These are phyloP conservation scores for Agrocybe pediades DNA, from an alignment of 768 basidiomycete species.

Conservation along the genomic window DNA sequence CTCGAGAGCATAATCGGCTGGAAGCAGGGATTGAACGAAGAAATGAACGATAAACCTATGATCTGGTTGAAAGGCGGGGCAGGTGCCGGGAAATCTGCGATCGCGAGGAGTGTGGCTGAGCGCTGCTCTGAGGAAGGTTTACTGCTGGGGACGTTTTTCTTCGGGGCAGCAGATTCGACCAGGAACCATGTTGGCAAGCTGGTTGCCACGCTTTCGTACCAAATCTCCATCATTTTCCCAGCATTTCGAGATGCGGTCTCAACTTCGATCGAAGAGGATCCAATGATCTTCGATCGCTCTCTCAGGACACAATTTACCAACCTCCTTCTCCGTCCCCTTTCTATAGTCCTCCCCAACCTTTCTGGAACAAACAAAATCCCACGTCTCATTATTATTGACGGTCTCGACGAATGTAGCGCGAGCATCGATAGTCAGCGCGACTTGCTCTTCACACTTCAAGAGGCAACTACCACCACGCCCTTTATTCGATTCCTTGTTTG, in stretches of 20 bases:
- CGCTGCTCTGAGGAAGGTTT: background rate
- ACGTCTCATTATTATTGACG: too few relatives aligned
- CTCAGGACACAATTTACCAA: background rate
- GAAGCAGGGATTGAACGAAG: background rate
- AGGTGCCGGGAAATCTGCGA: slow-evolving; percentile 5
- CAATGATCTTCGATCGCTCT: background rate
- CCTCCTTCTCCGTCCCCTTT: background rate
- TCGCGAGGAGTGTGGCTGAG: slow-evolving; percentile 1
- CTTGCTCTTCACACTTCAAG: too few relatives aligned
- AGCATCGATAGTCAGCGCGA: too few relatives aligned
- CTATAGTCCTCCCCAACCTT: too few relatives aligned
- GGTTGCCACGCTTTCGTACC: slow-evolving; percentile 1
- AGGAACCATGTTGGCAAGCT: background rate
- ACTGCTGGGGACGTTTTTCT: slow-evolving; percentile 2
- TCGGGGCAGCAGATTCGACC: background rate
- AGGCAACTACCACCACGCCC: too few relatives aligned
- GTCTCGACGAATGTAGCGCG: too few relatives aligned
- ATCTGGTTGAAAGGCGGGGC: slow-evolving; percentile 4
- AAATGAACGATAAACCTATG: background rate
- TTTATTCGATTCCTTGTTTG: too few relatives aligned
- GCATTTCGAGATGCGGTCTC: background rate
- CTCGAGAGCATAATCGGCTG: slow-evolving; percentile 1
- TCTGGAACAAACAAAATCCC: too few relatives aligned
- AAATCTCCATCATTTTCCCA: background rate
- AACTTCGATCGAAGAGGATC: background rate